Conservation (phyloP, 129 eudicot species). For the Calendula officinalis region DNA sequence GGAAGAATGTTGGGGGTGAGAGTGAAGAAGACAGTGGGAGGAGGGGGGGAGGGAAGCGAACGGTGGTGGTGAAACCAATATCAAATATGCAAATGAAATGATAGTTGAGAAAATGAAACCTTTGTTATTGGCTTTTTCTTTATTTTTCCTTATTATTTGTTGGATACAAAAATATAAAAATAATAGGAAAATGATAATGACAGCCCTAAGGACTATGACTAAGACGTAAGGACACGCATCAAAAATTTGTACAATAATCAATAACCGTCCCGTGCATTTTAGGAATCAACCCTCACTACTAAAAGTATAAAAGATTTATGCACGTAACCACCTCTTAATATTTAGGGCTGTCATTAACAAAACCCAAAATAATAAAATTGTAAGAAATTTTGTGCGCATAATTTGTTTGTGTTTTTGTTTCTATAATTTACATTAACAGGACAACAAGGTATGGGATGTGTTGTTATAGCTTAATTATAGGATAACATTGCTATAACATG, state of each 20-base stretch:
- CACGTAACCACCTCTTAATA: too few species aligned
- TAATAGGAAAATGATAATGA: too few species aligned
- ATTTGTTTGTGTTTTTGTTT: background rate
- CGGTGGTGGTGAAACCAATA: constrained; percentile 33
- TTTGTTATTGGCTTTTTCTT: constrained; percentile 16
- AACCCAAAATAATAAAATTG: background rate
- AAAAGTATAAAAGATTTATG: too few species aligned
- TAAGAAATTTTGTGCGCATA: background rate
- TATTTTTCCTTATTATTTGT: constrained; percentile 14
- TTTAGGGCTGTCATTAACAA: too few species aligned
- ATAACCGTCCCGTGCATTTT: too few species aligned
- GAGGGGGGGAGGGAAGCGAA: constrained; percentile 2
- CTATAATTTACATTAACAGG: background rate
- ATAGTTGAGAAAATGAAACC: constrained; percentile 25
- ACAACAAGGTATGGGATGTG: too few species aligned
- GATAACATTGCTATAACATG: too few species aligned
- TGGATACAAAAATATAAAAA: background rate
- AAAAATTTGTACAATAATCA: too few species aligned
- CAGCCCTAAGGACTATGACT: too few species aligned
- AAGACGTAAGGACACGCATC: too few species aligned
- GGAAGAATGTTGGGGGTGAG: constrained; percentile 3
- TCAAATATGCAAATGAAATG: constrained; percentile 10
- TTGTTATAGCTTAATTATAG: too few species aligned
- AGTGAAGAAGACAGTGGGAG: constrained; percentile 29
- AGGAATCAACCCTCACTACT: too few species aligned